Conservation (phyloP, 805 yeast species). For the Candida vaughaniae region DNA sequence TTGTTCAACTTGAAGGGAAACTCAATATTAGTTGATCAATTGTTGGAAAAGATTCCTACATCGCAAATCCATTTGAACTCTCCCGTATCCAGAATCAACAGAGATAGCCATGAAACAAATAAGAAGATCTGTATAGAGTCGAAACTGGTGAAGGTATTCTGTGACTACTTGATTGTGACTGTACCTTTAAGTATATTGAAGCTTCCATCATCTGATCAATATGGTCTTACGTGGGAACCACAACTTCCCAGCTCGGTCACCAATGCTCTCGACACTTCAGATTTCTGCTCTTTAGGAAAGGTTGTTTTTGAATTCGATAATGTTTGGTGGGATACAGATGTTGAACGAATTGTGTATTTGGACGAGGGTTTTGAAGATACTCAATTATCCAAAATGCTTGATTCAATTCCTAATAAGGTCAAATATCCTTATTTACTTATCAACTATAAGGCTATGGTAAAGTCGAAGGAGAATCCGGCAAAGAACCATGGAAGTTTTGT, state of each 20-base stretch:
- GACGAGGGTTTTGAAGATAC: conserved; percentile 12
- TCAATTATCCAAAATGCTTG: conserved; percentile 9
- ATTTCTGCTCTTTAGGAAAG: conserved; percentile 43
- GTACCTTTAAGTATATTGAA: conserved; percentile 74
- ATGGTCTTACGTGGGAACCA: conserved; percentile 44
- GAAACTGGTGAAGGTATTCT: conserved; percentile 27
- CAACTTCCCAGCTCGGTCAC: conserved; percentile 18
- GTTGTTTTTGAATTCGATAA: conserved; percentile 40
- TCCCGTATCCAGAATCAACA: conserved; percentile 41
- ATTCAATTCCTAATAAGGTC: conserved; percentile 43
- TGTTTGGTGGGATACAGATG: conserved; percentile 43
- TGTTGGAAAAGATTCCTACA: conserved; percentile 35
- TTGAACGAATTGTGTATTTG: conserved; percentile 39
- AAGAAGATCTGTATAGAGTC: conserved; percentile 32
- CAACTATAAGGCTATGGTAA: conserved; percentile 51
- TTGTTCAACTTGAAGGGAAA: conserved; percentile 67
- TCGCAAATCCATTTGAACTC: conserved; percentile 39
- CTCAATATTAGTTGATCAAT: conserved; percentile 43
- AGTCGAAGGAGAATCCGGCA: conserved; percentile 1
- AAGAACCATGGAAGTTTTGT: conserved; percentile 50
- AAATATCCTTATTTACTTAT: conserved; percentile 61
- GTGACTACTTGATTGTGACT: conserved; percentile 67
- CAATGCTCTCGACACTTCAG: conserved; percentile 23
- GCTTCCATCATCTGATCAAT: conserved; percentile 30
- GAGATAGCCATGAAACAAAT: conserved; percentile 14